Evolutionary conservation across 2,329 filamentous ascomycete species (phyloP), one percentile per base, ranked within the genome.

Genomic region (Xylogone sp.): DNA sequence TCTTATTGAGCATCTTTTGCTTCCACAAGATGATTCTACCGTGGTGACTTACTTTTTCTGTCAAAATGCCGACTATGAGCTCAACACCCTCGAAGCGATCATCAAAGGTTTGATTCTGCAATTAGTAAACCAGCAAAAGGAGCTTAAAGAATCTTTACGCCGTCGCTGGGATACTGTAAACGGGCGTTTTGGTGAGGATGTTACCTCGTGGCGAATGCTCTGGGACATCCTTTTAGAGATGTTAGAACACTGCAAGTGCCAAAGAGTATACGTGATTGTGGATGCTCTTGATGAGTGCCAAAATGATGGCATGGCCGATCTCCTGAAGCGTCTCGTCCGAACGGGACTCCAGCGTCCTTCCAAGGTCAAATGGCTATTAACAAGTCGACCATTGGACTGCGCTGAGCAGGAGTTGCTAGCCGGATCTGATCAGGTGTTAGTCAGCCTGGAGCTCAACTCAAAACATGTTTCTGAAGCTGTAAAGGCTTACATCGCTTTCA

Each of bases 331-430:
- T 21, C 29, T 57, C 46, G 51, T 21, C 31, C 45, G 29, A 31
- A 19, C 29, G 29, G 59, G 61, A 21, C 53, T 62, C 1, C 46
- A 57, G 51, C 42, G 53, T 8, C 46, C 53, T 7, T 55, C 50
- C 13, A 62, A 57, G 48, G 53, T 67, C 22, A 65, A 65, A 52
- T 66, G 62, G 63, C 21, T 67, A 8, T 56, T 66, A 43, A 65
- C 62, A 46, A 67, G 63, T 48, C 59, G 62, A 50, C 62, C 61
- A 21, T 54, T 60, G 39, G 57, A 64, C 21, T 50, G 42, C 34
- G 59, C 57, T 51, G 58, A 63, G 42, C 50, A 46, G 42, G 53
- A 46, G 31, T 54, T 66, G 39, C 34, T 63, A 49, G 48, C 54
- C 56, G 55, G 56, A 10, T 56, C 55, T 50, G 58, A 64, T 27